phyloP scores from a whole-genome alignment of 305 asterid genomes.

The Solanum chacoense region DNA sequence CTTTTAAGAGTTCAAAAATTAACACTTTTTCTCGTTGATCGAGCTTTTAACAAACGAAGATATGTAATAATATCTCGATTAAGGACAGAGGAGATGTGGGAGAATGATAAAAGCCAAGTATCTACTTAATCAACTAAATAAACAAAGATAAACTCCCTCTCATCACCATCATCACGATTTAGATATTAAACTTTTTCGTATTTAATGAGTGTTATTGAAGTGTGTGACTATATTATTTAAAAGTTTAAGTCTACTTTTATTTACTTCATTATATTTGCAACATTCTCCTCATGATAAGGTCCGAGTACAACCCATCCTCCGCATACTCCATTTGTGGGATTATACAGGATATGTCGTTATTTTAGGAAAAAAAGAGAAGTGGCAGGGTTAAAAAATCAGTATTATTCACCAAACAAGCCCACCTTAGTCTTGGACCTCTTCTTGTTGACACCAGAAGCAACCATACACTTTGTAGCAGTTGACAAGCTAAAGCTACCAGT shows the following conservation, averaged over 20 bases:
- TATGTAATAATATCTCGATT: neutral
- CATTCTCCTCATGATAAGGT: neutral
- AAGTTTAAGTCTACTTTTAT: neutral
- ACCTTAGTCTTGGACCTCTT: neutral
- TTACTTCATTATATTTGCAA: neutral
- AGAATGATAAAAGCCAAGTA: neutral
- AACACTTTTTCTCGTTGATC: neutral
- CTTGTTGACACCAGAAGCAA: neutral
- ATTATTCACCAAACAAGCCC: neutral
- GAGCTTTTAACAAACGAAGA: neutral
- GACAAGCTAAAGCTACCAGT: neutral
- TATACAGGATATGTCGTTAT: neutral
- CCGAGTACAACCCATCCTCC: neutral
- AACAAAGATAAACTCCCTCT: neutral
- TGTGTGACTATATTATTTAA: neutral
- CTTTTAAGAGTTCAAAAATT: neutral
- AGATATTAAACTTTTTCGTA: neutral
- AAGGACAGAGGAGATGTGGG: neutral
- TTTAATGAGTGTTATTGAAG: neutral
- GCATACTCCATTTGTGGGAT: neutral
- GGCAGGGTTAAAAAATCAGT: neutral
- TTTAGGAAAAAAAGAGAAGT: neutral
- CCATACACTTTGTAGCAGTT: neutral
- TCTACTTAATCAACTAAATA: neutral
- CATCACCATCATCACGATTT: neutral